These are phyloP conservation scores for Xylaria nigripes DNA, from an alignment of 495 filamentous ascomycete genomes.

Conservation along the genomic window DNA sequence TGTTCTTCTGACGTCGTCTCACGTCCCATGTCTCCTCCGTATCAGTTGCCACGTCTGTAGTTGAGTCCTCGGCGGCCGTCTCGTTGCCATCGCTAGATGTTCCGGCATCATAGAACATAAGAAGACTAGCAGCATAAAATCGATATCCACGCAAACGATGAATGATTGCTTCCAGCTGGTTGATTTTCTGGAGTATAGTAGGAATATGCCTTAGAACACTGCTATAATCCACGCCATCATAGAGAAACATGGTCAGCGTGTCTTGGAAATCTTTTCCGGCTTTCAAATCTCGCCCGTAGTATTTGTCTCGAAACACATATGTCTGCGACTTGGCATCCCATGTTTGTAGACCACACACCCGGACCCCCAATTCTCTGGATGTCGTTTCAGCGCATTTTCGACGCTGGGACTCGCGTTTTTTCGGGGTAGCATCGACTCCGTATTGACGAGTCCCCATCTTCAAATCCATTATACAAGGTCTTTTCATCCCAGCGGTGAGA, in stretches of 20 bases:
- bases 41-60: constrained; percentile 43
- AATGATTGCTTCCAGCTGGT: constrained; percentile 74
- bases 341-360: constrained; percentile 90
- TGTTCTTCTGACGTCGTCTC: constrained; percentile 29
- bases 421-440: constrained; percentile 83
- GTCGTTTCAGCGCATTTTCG: constrained; percentile 90
- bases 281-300: constrained; percentile 84
- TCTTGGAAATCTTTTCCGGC: constrained; percentile 85
- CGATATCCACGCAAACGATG: constrained; percentile 72
- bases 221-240: constrained; percentile 73
- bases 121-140: constrained; percentile 89
- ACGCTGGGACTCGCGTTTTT: constrained; percentile 87
- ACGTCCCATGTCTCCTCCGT: constrained; percentile 33
- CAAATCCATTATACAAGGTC: constrained; percentile 90
- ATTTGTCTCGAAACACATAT: constrained; percentile 93
- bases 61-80: constrained; percentile 40
- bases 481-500: constrained; percentile 91
- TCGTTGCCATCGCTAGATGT: constrained; percentile 40
- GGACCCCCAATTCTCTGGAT: constrained; percentile 81
- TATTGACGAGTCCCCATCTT: constrained; percentile 99
- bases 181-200: constrained; percentile 73
- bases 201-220: constrained; percentile 81
- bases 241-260: constrained; percentile 81
- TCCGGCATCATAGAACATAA: constrained; percentile 90
- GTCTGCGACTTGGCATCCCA: constrained; percentile 80